Evolutionary conservation across 2,329 filamentous ascomycete genomes (phyloP).

Genomic region (Cercospora sp.): DNA sequence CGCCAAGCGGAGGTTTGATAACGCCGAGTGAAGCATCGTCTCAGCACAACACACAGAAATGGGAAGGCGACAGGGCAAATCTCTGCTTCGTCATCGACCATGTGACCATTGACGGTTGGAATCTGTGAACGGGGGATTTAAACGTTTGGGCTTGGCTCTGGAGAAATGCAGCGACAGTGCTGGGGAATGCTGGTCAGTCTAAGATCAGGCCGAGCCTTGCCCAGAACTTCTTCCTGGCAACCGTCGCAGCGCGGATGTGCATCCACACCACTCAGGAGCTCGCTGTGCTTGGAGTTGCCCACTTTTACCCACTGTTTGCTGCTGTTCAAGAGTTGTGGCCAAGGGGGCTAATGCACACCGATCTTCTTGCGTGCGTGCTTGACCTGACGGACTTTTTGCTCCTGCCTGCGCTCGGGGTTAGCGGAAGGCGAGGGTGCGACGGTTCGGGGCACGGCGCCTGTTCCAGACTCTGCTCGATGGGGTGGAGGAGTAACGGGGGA

Average conservation of each 20-base stretch:
- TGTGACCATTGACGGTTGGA: slow-evolving; percentile 10
- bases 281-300: background rate
- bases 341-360: slow-evolving; percentile 21
- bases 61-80: background rate
- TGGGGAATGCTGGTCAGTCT: slow-evolving; percentile 12
- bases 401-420: background rate
- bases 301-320: background rate
- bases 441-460: background rate
- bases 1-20: slow-evolving; percentile 20
- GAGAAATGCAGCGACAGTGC: background rate
- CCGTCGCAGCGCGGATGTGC: slow-evolving; percentile 4
- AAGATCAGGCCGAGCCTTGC: slow-evolving; percentile 7
- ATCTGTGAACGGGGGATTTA: background rate
- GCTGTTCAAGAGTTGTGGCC: slow-evolving; percentile 19
- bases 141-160: background rate
- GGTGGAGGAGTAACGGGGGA: background rate
- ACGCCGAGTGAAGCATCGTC: slow-evolving; percentile 17
- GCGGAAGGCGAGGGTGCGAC: slow-evolving; percentile 6
- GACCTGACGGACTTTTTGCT: background rate
- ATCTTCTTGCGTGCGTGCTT: slow-evolving; percentile 15
- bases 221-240: slow-evolving; percentile 3
- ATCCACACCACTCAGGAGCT: background rate
- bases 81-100: slow-evolving; percentile 11
- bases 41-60: background rate
- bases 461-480: background rate